Percentiles rank a stretch among this genome's conserved stretches.
Evolutionary conservation across 2,329 filamentous ascomycete genomes (phyloP).

Genomic region (Cadophora luteo-olivacea): DNA sequence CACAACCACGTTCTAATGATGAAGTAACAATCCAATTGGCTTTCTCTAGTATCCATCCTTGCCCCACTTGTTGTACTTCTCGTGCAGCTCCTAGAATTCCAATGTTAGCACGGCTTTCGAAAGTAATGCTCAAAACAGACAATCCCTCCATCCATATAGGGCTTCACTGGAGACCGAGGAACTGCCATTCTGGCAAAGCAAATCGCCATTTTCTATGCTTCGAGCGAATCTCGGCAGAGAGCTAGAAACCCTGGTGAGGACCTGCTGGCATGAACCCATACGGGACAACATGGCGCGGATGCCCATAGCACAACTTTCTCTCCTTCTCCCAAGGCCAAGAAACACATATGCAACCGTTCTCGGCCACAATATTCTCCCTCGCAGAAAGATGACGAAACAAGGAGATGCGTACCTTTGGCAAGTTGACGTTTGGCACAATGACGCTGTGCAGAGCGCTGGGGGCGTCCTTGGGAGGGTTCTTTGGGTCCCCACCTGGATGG

Average conservation of each 20-base stretch:
- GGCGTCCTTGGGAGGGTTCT: constrained; percentile 80
- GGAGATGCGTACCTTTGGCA: constrained; percentile 74
- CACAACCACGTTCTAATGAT: constrained; percentile 5
- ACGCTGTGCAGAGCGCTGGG: constrained; percentile 96
- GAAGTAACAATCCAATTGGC: constrained; percentile 39
- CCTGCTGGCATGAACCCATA: not conserved
- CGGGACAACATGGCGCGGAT: not conserved
- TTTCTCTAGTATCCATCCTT: constrained; percentile 77
- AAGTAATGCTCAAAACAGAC: not conserved
- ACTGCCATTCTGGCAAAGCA: no score
- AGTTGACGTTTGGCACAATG: constrained; percentile 89
- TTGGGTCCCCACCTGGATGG: constrained; percentile 76
- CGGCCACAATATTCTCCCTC: not conserved
- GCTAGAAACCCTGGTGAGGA: not conserved
- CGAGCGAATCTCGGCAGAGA: not conserved
- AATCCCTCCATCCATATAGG: not conserved
- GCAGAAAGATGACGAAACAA: constrained; percentile 22
- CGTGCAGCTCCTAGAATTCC: constrained; percentile 76
- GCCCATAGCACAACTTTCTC: not conserved
- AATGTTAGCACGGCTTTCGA: constrained; percentile 26
- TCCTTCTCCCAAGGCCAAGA: not conserved
- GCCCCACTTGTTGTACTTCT: constrained; percentile 99
- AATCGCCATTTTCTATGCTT: no score
- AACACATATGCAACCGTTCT: not conserved
- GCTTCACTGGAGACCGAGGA: not conserved